Evolutionary conservation across 1,139 yeast species (phyloP).

Genomic region (Scheffersomyces titani): DNA sequence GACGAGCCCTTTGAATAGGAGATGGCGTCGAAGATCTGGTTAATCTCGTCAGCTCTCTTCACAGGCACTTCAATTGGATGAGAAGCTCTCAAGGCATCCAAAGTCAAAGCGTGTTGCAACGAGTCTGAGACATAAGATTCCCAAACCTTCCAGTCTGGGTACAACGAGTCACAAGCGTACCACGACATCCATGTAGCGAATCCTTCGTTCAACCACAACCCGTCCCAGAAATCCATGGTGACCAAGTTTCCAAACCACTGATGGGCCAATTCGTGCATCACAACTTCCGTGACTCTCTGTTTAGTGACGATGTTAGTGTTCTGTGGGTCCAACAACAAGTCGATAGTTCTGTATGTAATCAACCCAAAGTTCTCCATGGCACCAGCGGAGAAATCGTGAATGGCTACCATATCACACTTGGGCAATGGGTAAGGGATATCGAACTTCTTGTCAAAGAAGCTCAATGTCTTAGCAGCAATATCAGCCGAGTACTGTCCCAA

Average conservation of each 20-base stretch:
- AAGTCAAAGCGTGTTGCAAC: conserved; percentile 51
- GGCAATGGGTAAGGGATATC: conserved; percentile 63
- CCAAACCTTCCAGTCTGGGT: conserved; percentile 62
- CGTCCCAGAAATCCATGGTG: conserved; percentile 69
- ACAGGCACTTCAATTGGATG: conserved; percentile 64
- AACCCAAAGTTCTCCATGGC: conserved; percentile 68
- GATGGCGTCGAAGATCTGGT: conserved; percentile 58
- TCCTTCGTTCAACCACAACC: conserved; percentile 63
- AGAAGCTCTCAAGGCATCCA: conserved; percentile 55
- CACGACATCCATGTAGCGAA: conserved; percentile 76
- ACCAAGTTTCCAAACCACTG: conserved; percentile 67
- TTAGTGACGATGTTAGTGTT: conserved; percentile 45
- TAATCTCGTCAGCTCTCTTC: conserved; percentile 54
- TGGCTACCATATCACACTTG: conserved; percentile 57
- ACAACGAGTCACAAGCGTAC: conserved; percentile 63
- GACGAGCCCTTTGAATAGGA: conserved; percentile 35
- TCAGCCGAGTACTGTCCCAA: conserved; percentile 53
- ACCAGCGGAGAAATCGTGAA: conserved; percentile 59
- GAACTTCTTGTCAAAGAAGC: conserved; percentile 51
- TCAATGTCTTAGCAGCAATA: conserved; percentile 53
- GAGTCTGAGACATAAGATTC: conserved; percentile 53
- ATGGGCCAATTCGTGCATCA: conserved; percentile 64
- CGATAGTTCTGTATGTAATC: conserved; percentile 56
- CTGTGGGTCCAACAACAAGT: conserved; percentile 49
- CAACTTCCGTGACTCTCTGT: conserved; percentile 58